These are phyloP conservation scores for Zymoseptoria brevis DNA, from an alignment of 2,329 filamentous ascomycete species.

Conservation along the genomic window DNA sequence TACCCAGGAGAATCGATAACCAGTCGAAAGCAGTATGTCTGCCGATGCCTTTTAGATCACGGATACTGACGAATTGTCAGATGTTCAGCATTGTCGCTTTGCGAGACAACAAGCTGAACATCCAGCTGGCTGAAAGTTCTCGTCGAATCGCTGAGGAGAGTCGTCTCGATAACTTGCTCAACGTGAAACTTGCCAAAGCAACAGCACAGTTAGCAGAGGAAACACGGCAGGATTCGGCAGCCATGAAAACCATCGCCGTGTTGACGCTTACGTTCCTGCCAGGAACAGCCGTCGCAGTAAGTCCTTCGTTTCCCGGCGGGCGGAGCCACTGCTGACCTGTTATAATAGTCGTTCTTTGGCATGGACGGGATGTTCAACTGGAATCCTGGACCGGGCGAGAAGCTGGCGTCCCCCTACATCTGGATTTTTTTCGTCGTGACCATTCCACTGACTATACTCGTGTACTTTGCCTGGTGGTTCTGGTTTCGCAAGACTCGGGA, in stretches of 20 bases:
- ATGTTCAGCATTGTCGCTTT: constrained; percentile 29
- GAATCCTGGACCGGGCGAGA: constrained; percentile 11
- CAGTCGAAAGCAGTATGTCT: constrained; percentile 28
- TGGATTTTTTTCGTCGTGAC: constrained; percentile 29
- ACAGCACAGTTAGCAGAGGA: constrained; percentile 29
- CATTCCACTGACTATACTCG: constrained; percentile 25
- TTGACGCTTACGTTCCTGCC: constrained; percentile 40
- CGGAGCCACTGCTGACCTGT: constrained; percentile 3
- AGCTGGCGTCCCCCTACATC: constrained; percentile 25
- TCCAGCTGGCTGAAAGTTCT: constrained; percentile 27
- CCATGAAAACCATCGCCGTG: constrained; percentile 41
- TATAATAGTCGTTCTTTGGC: constrained; percentile 26
- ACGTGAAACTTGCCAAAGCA: constrained; percentile 29
- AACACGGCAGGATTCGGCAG: constrained; percentile 31
- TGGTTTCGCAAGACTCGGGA: constrained; percentile 24
- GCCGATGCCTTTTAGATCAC: neutral
- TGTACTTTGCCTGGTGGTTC: constrained; percentile 24
- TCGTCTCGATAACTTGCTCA: constrained; percentile 28
- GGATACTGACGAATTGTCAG: constrained; percentile 11
- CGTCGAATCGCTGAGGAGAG: constrained; percentile 29
- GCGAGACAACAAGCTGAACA: constrained; percentile 28
- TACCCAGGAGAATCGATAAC: constrained; percentile 30
- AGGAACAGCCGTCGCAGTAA: constrained; percentile 29
- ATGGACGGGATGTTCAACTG: constrained; percentile 28
- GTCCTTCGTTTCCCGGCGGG: neutral